phyloP scores from a whole-genome alignment of 148 eudicot genomes.

The Oxyria digyna region DNA sequence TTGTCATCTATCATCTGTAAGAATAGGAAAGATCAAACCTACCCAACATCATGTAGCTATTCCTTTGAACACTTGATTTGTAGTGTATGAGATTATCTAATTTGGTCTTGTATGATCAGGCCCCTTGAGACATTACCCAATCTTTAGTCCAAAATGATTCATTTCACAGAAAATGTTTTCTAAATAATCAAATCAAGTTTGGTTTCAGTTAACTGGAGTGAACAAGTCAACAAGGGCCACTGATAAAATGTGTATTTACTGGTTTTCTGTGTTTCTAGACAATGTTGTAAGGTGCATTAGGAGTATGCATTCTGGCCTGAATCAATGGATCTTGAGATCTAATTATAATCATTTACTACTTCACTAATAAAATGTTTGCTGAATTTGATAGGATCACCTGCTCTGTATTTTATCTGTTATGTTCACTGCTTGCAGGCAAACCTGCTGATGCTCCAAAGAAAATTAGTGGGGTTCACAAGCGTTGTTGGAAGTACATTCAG shows the following conservation, averaged over 20 bases:
- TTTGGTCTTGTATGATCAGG: not conserved
- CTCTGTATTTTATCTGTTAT: too few species aligned
- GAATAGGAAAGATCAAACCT: too few species aligned
- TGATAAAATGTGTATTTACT: too few species aligned
- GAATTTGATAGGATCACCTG: not conserved
- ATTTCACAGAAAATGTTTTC: not conserved
- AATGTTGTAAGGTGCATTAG: not conserved
- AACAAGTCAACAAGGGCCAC: too few species aligned
- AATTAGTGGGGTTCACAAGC: slow-evolving; percentile 94
- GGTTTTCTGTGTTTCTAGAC: not conserved
- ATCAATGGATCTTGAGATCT: too few species aligned
- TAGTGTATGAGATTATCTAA: not conserved
- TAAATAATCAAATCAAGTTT: not conserved
- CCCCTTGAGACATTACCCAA: not conserved
- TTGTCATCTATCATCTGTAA: not conserved
- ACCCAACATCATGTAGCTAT: too few species aligned
- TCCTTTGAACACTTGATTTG: not conserved
- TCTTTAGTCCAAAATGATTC: not conserved
- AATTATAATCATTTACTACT: not conserved
- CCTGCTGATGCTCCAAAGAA: slow-evolving; percentile 70
- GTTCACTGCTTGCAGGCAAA: slow-evolving; percentile 31
- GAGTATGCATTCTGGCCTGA: too few species aligned
- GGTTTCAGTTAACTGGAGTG: too few species aligned
- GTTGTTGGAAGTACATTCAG: slow-evolving; percentile 79
- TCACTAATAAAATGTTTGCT: not conserved